Evolutionary conservation across 2,329 filamentous ascomycete species (phyloP).

Genomic region (Ophidiomyces ophidiicola): DNA sequence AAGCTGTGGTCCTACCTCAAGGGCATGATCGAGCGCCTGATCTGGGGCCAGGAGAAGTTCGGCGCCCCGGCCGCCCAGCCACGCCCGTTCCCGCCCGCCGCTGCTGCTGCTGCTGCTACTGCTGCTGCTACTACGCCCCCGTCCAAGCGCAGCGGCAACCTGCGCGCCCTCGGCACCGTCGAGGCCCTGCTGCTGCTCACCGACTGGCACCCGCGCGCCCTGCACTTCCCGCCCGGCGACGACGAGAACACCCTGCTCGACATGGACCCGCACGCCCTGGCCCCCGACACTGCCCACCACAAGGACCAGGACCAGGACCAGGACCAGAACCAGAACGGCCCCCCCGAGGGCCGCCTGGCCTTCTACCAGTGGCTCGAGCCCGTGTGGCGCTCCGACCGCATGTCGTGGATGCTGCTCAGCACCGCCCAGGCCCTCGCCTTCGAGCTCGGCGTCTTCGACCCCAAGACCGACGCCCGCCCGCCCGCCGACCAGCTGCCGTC

Average conservation of each 20-base stretch:
- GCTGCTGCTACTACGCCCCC: slow-evolving; percentile 1
- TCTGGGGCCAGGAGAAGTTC: slow-evolving; percentile 95
- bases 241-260: slow-evolving; percentile 53
- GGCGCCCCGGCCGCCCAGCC: slow-evolving; percentile 59
- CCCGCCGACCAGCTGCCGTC: slow-evolving; percentile 37
- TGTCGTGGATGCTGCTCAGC: slow-evolving; percentile 96
- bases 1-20: slow-evolving; percentile 90
- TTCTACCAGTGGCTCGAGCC: slow-evolving; percentile 94
- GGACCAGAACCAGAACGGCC: slow-evolving; percentile 40
- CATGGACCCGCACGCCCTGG: slow-evolving; percentile 60
- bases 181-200: slow-evolving; percentile 89
- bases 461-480: slow-evolving; percentile 60
- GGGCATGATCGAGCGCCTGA: slow-evolving; percentile 86
- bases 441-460: slow-evolving; percentile 90
- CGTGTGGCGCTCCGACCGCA: slow-evolving; percentile 83
- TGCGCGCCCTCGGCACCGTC: slow-evolving; percentile 83
- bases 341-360: slow-evolving; percentile 65
- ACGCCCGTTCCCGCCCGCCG: slow-evolving; percentile 14
- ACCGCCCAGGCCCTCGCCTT: slow-evolving; percentile 82
- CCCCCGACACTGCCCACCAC: slow-evolving; percentile 46
- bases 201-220: slow-evolving; percentile 88
- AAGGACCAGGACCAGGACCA: slow-evolving; percentile 32
- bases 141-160: slow-evolving; percentile 48
- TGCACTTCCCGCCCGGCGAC: slow-evolving; percentile 74
- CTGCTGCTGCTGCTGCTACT: too few species aligned